Conservation (phyloP, 116 monocot species). For the Trichopus zeylanicus region DNA sequence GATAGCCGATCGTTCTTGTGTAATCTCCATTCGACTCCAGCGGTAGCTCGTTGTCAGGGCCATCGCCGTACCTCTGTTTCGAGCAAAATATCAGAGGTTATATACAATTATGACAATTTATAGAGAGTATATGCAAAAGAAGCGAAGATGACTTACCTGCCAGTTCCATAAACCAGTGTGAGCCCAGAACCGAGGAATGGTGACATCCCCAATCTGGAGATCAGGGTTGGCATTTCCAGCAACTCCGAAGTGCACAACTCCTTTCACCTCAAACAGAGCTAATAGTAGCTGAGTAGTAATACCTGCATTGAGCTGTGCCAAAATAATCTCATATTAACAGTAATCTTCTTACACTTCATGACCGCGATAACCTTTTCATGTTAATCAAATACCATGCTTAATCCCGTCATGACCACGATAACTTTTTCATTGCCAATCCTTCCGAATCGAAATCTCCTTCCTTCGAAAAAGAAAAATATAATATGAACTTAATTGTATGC, state of each 20-base stretch:
- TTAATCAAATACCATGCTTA: constrained; percentile 34
- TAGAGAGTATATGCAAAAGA: not conserved
- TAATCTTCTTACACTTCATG: not conserved
- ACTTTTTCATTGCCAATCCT: constrained; percentile 32
- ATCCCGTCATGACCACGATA: constrained; percentile 48
- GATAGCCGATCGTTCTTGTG: constrained; percentile 38
- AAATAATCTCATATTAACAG: not conserved
- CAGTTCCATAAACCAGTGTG: constrained; percentile 57
- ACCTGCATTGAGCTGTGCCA: constrained; percentile 49
- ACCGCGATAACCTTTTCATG: not conserved
- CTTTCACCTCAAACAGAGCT: constrained; percentile 37
- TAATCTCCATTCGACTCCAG: constrained; percentile 47
- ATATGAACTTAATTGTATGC: not conserved
- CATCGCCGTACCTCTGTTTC: constrained; percentile 38
- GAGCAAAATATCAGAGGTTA: not conserved
- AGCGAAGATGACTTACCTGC: constrained; percentile 30
- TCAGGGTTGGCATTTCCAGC: constrained; percentile 62
- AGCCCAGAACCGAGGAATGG: constrained; percentile 46
- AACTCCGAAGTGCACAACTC: constrained; percentile 58
- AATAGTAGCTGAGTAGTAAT: constrained; percentile 45
- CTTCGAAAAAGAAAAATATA: constrained; percentile 4
- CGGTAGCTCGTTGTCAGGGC: constrained; percentile 28
- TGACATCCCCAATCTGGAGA: constrained; percentile 57
- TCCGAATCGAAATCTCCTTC: constrained; percentile 52
- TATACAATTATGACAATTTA: not conserved